Evolutionary conservation across 306 rosid genomes (phyloP), one percentile per base, ranked within the genome.

Genomic region (Cucurbita pepo): DNA sequence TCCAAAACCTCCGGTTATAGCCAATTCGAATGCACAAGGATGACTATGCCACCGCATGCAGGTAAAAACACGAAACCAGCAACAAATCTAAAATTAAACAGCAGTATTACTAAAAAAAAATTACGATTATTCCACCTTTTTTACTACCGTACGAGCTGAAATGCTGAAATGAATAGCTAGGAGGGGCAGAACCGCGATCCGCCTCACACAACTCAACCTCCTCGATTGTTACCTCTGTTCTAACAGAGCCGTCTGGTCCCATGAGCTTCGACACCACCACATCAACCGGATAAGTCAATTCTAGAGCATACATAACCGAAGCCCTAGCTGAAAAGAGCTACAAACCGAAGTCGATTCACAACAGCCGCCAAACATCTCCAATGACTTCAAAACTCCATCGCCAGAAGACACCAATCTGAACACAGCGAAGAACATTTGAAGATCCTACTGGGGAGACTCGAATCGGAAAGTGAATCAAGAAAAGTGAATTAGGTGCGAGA

Each of bases 271-370:
- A 79, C 61, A 81, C 67, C n/a, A 85, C 18, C 16, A 85, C 83
- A 38, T 80, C 87, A 56, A 82, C 79, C 5, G 89, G 84, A 44
- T 76, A 78, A 75, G 82, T 73, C 72, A 90, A 85, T 75, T 86
- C 90, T 48, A 90, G 73, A 4, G 91, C 88, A 67, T 87, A 91
- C 89, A 90, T 86, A 51, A 60, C 72, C 79, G 62, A 41, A 83
- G 75, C 30, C 66, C 72, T 79, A 57, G 34, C 37, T 50, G 52
- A 44, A 77, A 22, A 38, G 53, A 72, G 44, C 9, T 55, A 43
- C 9, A 41, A 50, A 5, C 7, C 40, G 64, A 72, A 16, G 5
- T n/a, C 10, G 45, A 48, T 47, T 78, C 54, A 76, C 43, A 30
- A 41, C 6, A 8, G 25, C 48, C 64, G 21, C 50, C 74, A 30